Conservation (phyloP, 192 early-diverging fungal species). For the Umbelopsis sp. region DNA sequence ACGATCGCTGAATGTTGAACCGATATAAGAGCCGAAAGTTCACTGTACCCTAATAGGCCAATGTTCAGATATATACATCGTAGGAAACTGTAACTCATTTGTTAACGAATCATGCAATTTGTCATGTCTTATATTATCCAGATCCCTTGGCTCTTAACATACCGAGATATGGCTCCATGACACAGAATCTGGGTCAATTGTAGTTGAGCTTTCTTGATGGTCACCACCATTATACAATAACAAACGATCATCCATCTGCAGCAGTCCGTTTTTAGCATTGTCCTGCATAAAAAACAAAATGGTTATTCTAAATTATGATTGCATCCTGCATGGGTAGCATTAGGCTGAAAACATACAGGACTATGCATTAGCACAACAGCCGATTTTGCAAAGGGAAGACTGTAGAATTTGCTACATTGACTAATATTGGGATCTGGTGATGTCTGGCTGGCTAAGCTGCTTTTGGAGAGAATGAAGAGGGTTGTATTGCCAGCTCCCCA, state of each 20-base stretch:
- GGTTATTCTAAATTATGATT: background rate
- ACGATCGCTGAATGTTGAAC: background rate
- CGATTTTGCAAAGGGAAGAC: constrained; percentile 59
- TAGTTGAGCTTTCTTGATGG: constrained; percentile 59
- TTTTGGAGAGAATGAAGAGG: constrained; percentile 62
- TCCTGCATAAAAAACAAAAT: constrained; percentile 41
- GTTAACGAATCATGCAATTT: background rate
- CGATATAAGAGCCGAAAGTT: background rate
- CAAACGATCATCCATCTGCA: constrained; percentile 70
- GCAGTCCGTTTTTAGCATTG: constrained; percentile 54
- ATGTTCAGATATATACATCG: constrained; percentile 74
- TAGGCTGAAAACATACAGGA: constrained; percentile 32
- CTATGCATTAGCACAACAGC: constrained; percentile 44
- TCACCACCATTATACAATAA: constrained; percentile 67
- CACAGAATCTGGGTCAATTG: constrained; percentile 67
- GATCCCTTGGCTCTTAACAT: background rate
- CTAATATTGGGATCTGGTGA: background rate
- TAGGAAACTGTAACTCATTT: constrained; percentile 52
- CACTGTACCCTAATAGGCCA: constrained; percentile 78
- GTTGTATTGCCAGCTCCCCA: constrained; percentile 73
- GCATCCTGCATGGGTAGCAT: background rate
- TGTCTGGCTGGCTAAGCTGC: background rate
- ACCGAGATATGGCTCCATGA: constrained; percentile 77
- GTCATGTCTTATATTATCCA: background rate
- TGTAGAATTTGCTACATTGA: constrained; percentile 40